Percentiles rank a stretch among this genome's conserved stretches.
Conservation (phyloP, 176 grass and related monocot genomes). For the Rhynchospora tenuis region DNA sequence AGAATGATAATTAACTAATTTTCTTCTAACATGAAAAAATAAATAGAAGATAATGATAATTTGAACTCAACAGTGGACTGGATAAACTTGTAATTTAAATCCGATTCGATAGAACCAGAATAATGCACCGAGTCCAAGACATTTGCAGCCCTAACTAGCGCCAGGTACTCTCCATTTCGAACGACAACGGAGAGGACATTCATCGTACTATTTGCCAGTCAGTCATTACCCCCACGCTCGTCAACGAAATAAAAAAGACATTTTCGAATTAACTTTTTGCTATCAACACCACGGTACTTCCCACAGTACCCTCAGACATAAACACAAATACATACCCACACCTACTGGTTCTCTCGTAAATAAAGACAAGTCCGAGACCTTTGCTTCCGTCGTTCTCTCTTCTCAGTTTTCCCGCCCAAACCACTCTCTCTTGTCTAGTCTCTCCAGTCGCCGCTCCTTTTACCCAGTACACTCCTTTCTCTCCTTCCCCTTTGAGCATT, state of each 20-base stretch:
- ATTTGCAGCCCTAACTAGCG: too few species aligned
- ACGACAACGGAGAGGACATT: too few species aligned
- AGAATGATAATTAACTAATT: too few species aligned
- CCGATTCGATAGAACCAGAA: too few species aligned
- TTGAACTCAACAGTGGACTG: too few species aligned
- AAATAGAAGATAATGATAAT: too few species aligned
- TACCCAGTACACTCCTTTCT: background rate
- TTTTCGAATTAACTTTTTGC: background rate
- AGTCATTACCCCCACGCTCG: background rate
- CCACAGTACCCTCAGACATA: background rate
- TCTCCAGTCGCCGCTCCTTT: background rate
- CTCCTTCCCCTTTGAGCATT: background rate
- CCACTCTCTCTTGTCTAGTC: background rate
- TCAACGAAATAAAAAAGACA: background rate
- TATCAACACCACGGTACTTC: background rate
- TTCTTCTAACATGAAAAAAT: too few species aligned
- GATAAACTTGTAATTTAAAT: too few species aligned
- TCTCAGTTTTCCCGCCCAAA: constrained; percentile 12
- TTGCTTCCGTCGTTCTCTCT: background rate
- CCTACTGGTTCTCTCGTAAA: constrained; percentile 9
- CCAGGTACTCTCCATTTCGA: too few species aligned
- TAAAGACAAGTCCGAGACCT: background rate
- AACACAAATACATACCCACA: background rate
- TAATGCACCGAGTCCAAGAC: too few species aligned
- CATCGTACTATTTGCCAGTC: too few species aligned